Conservation (phyloP, 2,329 filamentous ascomycete species). For the Verticillium tricorpus region DNA sequence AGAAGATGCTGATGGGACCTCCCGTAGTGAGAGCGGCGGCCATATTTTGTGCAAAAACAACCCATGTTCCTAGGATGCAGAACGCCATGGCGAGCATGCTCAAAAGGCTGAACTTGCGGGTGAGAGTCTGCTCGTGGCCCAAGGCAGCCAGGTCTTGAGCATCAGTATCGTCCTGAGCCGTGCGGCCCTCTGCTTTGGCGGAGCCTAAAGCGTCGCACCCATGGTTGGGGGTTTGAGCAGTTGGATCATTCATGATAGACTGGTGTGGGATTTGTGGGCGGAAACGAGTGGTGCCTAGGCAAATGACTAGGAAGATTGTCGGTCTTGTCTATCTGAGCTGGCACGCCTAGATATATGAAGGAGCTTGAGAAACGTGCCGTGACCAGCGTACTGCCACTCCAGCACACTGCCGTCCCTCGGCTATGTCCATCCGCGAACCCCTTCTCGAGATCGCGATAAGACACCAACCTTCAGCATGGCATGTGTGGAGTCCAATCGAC, state of each 20-base stretch:
- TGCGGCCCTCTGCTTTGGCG: conserved; percentile 1
- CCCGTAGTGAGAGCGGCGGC: conserved; percentile 37
- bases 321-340: background rate
- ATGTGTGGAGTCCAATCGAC: background rate
- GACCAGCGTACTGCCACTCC: background rate
- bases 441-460: background rate
- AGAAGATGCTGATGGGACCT: conserved; percentile 40
- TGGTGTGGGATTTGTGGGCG: background rate
- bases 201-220: background rate
- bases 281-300: background rate
- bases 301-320: background rate
- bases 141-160: conserved; percentile 34
- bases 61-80: conserved; percentile 48
- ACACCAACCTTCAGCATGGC: background rate
- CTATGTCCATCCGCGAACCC: background rate
- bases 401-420: background rate
- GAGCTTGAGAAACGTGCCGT: background rate
- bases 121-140: conserved; percentile 33
- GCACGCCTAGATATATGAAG: background rate
- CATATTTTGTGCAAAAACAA: conserved; percentile 41
- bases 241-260: background rate
- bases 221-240: background rate
- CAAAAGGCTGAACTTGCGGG: conserved; percentile 46
- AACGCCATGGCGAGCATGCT: conserved; percentile 41
- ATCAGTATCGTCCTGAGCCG: conserved; percentile 16